Percentiles rank a stretch among this genome's conserved stretches.
These are phyloP conservation scores for Litchi chinensis DNA, from an alignment of 345 rosid genomes.

Conservation along the genomic window DNA sequence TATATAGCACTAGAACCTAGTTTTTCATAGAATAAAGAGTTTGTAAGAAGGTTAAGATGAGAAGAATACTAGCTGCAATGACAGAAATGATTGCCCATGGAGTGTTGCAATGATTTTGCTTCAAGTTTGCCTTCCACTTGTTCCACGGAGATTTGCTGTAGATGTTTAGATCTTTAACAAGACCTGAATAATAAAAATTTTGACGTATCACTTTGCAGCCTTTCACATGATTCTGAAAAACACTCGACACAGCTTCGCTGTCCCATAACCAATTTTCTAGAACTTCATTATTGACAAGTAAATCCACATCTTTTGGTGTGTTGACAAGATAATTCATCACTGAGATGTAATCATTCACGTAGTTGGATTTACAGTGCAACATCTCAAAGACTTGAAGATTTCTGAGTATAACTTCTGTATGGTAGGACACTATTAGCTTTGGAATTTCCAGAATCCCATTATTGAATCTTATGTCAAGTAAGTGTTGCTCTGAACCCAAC, in stretches of 20 bases:
- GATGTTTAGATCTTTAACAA: not conserved
- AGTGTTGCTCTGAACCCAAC: not conserved
- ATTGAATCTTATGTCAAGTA: conserved; percentile 18
- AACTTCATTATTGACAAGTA: conserved; percentile 1
- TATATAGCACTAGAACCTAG: not conserved
- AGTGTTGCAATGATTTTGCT: conserved; percentile 8
- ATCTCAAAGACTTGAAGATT: conserved; percentile 29
- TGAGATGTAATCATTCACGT: not conserved
- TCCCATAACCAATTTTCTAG: not conserved
- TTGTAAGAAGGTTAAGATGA: conserved; percentile 17
- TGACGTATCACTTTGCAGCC: rapidly evolving
- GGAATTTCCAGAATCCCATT: conserved; percentile 26
- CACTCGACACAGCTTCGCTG: not conserved
- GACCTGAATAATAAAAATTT: not conserved
- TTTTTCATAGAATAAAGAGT: not conserved
- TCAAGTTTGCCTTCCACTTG: conserved; percentile 24
- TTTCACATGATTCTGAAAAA: not conserved
- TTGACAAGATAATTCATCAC: conserved; percentile 12
- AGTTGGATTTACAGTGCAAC: not conserved
- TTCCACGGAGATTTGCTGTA: conserved; percentile 2
- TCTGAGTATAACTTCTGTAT: not conserved
- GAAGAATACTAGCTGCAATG: conserved; percentile 7
- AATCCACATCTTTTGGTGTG: conserved; percentile 2
- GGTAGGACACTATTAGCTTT: rapidly evolving
- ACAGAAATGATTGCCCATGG: conserved; percentile 29